phyloP scores from a whole-genome alignment of 768 basidiomycete species.

The Rhizopogon vinicolor region DNA sequence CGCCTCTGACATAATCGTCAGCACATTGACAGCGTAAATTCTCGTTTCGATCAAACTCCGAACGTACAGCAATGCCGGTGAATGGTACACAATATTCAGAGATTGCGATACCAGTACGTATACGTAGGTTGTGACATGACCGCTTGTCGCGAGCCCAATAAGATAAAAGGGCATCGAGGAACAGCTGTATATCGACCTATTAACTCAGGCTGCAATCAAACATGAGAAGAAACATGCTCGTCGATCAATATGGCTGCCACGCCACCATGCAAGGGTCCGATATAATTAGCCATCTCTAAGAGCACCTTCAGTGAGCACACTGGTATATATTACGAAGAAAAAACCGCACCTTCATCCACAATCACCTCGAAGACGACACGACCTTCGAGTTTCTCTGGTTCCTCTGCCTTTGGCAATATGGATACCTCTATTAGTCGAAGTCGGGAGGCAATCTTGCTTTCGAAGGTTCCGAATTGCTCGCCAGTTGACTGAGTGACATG shows the following conservation, averaged over 20 bases:
- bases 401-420: constrained; percentile 29
- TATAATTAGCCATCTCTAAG: constrained; percentile 40
- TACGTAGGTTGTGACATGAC: constrained; percentile 27
- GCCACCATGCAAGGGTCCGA: constrained; percentile 36
- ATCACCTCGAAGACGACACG: constrained; percentile 37
- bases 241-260: constrained; percentile 43
- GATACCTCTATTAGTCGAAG: constrained; percentile 35
- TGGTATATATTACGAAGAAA: background rate
- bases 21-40: too few species aligned
- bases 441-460: constrained; percentile 15
- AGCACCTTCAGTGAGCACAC: background rate
- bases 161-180: constrained; percentile 35
- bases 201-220: background rate
- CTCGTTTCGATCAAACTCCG: too few species aligned
- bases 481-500: constrained; percentile 6
- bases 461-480: constrained; percentile 14
- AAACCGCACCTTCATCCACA: constrained; percentile 38
- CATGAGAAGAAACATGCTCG: constrained; percentile 28
- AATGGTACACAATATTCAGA: constrained; percentile 42
- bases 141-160: constrained; percentile 29
- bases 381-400: constrained; percentile 30
- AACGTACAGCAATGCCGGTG: constrained; percentile 34
- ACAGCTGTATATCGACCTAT: constrained; percentile 25
- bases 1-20: constrained; percentile 31
- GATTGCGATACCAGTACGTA: constrained; percentile 27